phyloP scores from a whole-genome alignment of 73 alveolate genomes.

The Paramecium tetraurelia region DNA sequence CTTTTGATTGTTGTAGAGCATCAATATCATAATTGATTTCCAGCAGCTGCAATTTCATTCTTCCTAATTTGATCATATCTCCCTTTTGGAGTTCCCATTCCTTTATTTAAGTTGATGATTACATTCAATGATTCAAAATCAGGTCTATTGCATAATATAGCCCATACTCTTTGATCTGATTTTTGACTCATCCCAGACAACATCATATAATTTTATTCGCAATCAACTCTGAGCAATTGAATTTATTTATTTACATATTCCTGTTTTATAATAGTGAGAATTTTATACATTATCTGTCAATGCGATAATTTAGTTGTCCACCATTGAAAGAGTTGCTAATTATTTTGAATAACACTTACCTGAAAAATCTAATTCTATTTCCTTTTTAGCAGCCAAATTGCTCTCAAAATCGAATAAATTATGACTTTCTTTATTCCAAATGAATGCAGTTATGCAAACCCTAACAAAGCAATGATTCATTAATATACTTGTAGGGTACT shows the following conservation, averaged over 20 bases:
- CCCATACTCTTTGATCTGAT: slow-evolving; percentile 37
- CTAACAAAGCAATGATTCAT: neutral
- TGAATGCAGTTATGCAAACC: neutral
- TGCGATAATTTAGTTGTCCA: slow-evolving; percentile 9
- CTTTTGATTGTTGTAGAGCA: neutral
- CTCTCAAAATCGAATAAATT: slow-evolving; percentile 44
- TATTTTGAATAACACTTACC: neutral
- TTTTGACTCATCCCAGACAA: neutral
- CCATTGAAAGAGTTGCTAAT: slow-evolving; percentile 6
- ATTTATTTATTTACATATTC: slow-evolving; percentile 23
- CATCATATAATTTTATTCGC: neutral
- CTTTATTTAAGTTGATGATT: neutral
- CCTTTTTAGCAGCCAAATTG: neutral
- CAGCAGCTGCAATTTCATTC: slow-evolving; percentile 2
- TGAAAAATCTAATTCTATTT: slow-evolving; percentile 16
- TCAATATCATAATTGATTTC: neutral
- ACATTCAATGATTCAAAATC: slow-evolving; percentile 22
- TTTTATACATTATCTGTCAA: neutral
- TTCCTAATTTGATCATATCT: slow-evolving; percentile 13
- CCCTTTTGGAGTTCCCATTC: slow-evolving; percentile 1
- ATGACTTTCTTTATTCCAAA: slow-evolving; percentile 33
- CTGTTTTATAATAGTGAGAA: neutral
- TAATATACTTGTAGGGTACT: neutral
- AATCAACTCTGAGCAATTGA: neutral
- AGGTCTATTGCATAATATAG: neutral